These are phyloP conservation scores for Crucihimalaya himalaica DNA, from an alignment of 345 rosid genomes.

Conservation along the genomic window DNA sequence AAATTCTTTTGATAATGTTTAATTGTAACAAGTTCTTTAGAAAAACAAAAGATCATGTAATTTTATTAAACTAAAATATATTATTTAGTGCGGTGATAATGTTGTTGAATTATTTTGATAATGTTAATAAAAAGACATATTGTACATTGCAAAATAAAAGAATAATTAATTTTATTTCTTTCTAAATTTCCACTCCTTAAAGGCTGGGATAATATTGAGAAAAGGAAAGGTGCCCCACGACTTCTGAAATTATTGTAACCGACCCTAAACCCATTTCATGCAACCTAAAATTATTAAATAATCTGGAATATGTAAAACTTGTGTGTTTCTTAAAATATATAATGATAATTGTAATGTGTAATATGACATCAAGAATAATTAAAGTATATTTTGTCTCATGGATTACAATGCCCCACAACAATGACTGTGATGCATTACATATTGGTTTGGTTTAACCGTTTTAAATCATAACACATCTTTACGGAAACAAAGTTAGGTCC, in stretches of 20 bases:
- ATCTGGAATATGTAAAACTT: neutral
- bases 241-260: constrained; percentile 29
- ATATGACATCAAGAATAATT: constrained; percentile 13
- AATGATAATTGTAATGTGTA: neutral
- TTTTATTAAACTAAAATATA: too few species aligned
- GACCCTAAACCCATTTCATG: constrained; percentile 46
- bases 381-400: constrained; percentile 17
- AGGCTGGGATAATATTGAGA: neutral
- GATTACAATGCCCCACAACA: constrained; percentile 25
- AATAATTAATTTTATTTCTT: neutral
- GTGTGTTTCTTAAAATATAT: neutral
- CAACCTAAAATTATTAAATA: constrained; percentile 12
- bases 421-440: constrained; percentile 31
- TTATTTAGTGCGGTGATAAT: too few species aligned
- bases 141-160: too few species aligned
- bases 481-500: constrained; percentile 34
- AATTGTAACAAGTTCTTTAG: too few species aligned
- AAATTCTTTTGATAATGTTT: too few species aligned
- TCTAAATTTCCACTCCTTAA: neutral
- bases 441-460: constrained; percentile 14
- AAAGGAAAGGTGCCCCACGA: constrained; percentile 37
- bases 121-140: too few species aligned
- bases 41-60: too few species aligned
- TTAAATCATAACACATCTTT: constrained; percentile 13
- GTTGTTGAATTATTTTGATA: too few species aligned